These are phyloP conservation scores for Diaporthe aspalathi DNA, from an alignment of 2,329 filamentous ascomycete genomes.

Conservation along the genomic window DNA sequence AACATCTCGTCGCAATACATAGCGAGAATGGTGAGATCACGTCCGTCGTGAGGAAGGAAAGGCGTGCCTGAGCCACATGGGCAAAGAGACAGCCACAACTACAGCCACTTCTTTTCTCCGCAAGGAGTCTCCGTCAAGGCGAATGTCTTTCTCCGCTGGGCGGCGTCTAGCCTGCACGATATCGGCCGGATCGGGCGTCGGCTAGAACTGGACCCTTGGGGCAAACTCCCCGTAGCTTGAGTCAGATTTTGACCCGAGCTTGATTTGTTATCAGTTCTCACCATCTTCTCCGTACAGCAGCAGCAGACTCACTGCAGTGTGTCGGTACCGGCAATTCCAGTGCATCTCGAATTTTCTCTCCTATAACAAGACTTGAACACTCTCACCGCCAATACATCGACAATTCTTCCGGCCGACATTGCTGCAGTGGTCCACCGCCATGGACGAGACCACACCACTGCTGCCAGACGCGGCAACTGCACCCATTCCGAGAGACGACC, in stretches of 20 bases:
- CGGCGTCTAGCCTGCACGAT: constrained; percentile 20
- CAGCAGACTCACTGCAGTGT: not conserved
- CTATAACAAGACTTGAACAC: not conserved
- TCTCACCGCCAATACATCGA: not conserved
- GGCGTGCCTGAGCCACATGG: not conserved
- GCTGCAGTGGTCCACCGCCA: constrained; percentile 33
- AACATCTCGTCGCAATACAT: not conserved
- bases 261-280: constrained; percentile 3
- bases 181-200: constrained; percentile 18
- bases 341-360: not conserved
- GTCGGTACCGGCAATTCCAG: not conserved
- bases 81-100: not conserved
- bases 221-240: constrained; percentile 6
- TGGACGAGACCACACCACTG: constrained; percentile 51
- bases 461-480: constrained; percentile 44
- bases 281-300: too few species aligned
- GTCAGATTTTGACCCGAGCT: constrained; percentile 18
- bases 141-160: not conserved
- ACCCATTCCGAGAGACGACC: constrained; percentile 40
- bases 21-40: constrained; percentile 5
- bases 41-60: not conserved
- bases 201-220: constrained; percentile 19
- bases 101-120: not conserved
- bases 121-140: not conserved
- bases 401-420: not conserved